A percentile compares a stretch with the other conserved stretches of the same genome.
Conservation (phyloP, 768 basidiomycete genomes). For the Termitomyces sp. region DNA sequence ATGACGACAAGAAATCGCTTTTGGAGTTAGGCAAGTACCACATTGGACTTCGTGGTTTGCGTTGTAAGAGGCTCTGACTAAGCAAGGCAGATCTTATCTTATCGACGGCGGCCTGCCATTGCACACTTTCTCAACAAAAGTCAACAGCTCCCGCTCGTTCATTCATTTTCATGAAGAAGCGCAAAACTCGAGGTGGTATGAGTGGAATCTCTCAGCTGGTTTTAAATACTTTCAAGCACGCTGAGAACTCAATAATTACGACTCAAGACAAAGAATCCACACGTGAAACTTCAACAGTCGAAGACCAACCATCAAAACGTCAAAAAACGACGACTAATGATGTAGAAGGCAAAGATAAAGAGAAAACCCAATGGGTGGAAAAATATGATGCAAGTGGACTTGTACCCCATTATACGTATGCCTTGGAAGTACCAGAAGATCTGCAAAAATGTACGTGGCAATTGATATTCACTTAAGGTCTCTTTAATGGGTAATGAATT, state of each 20-base stretch:
- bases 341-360: conserved; percentile 14
- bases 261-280: not conserved
- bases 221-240: conserved; percentile 31
- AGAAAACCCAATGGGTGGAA: conserved; percentile 24
- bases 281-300: not conserved
- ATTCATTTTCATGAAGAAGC: conserved; percentile 24
- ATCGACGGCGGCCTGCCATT: not conserved
- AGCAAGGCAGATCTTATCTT: too few relatives aligned
- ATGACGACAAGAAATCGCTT: too few relatives aligned
- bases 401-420: conserved; percentile 64
- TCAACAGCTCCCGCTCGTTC: too few relatives aligned
- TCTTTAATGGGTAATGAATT: not conserved
- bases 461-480: not conserved
- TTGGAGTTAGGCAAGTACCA: too few relatives aligned
- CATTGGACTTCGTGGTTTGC: too few relatives aligned
- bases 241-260: not conserved
- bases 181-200: conserved; percentile 30
- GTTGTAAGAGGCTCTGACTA: too few relatives aligned
- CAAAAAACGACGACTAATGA: conserved; percentile 21
- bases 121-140: not conserved
- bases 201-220: conserved; percentile 43
- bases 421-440: conserved; percentile 68
- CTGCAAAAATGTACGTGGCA: conserved; percentile 75
- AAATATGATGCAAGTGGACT: conserved; percentile 69
- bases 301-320: conserved; percentile 31